These are phyloP conservation scores for Iberis amara DNA, from an alignment of 441 rosid species.

Conservation along the genomic window DNA sequence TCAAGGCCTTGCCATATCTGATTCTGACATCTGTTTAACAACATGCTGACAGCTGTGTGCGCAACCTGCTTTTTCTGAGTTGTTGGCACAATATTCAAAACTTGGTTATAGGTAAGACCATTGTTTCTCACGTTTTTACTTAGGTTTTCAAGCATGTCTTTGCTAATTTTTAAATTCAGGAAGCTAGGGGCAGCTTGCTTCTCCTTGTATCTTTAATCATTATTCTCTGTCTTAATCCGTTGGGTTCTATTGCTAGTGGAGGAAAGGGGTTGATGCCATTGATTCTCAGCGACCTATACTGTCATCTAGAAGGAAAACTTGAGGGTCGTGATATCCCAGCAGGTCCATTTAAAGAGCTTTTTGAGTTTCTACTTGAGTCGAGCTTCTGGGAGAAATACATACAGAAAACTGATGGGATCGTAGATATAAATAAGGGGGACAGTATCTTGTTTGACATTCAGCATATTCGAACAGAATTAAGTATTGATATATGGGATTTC, in stretches of 20 bases:
- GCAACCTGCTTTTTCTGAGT: slow-evolving; percentile 75
- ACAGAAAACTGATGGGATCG: slow-evolving; percentile 33
- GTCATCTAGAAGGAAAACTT: slow-evolving; percentile 84
- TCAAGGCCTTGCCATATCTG: slow-evolving; percentile 18
- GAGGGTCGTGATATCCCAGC: slow-evolving; percentile 75
- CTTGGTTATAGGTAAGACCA: slow-evolving; percentile 65
- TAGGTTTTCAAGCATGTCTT: too few species aligned
- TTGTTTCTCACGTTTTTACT: slow-evolving; percentile 9
- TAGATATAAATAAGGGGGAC: slow-evolving; percentile 32
- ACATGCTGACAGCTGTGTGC: slow-evolving; percentile 53
- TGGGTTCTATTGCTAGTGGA: slow-evolving; percentile 47
- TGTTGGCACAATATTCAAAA: slow-evolving; percentile 59
- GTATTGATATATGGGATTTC: slow-evolving; percentile 68
- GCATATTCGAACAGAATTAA: slow-evolving; percentile 47
- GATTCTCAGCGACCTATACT: slow-evolving; percentile 68
- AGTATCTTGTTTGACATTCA: slow-evolving; percentile 45
- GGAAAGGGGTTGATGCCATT: slow-evolving; percentile 59
- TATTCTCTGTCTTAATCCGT: slow-evolving; percentile 2
- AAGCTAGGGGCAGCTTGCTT: too few species aligned
- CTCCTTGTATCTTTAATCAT: too few species aligned
- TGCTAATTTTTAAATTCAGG: too few species aligned
- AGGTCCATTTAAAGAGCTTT: slow-evolving; percentile 89
- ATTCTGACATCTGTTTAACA: slow-evolving; percentile 26
- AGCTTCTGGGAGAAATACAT: slow-evolving; percentile 50
- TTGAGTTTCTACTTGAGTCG: slow-evolving; percentile 55